Base-by-base conservation (phyloP, 441 rosid genomes). In the Populus hybrid region DNA sequence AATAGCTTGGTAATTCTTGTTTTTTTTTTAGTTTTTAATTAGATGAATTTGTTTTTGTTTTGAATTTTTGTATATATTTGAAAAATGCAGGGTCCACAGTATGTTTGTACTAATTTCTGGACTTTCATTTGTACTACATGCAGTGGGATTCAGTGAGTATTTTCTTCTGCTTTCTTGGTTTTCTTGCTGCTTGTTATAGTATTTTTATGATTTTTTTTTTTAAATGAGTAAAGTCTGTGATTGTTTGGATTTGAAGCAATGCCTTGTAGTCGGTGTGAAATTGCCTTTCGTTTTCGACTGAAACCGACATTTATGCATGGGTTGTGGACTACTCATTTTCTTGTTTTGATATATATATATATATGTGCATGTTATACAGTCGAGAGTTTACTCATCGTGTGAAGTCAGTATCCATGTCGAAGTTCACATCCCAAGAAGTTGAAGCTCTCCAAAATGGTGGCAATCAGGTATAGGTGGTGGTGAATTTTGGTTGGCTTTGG, bases 361-460 rank as follows among this genome's bases (percentile, higher is more conserved):
- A n/a, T 73, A 30, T 34, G 8, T 61, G 11, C 7, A 19, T 81
- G 75, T 65, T 30, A 23, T 81, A 79, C 92, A 96, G 99, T 84
- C 98, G 99, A 12, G 99, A 96, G 81, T 96, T 92, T 73, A 91
- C 98, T 76, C 98, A 94, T 78, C 99, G 99, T 9, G 97, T 95
- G 77, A 95, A 95, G 89, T 94, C 97, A 65, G 98, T 95, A 75
- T 95, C 99, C 67, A 94, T 95, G 98, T 89, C 99, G 21, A 95
- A 89, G 85, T 95, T 95, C 84, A 89, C 95, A 76, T 89, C 94
- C 73, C 92, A 94, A 86, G 98, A 95, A 85, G 99, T 95, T 83
- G 98, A 95, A 86, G 92, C 92, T 57, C 98, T 95, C 83, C 97
- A 94, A 85, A 91, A 83, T 81, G 99, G 99, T 79, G 98, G 99